Percentiles rank a stretch among this genome's conserved stretches.
phyloP scores from a whole-genome alignment of 768 basidiomycete species.

The Coprinellus aureogranulatus region DNA sequence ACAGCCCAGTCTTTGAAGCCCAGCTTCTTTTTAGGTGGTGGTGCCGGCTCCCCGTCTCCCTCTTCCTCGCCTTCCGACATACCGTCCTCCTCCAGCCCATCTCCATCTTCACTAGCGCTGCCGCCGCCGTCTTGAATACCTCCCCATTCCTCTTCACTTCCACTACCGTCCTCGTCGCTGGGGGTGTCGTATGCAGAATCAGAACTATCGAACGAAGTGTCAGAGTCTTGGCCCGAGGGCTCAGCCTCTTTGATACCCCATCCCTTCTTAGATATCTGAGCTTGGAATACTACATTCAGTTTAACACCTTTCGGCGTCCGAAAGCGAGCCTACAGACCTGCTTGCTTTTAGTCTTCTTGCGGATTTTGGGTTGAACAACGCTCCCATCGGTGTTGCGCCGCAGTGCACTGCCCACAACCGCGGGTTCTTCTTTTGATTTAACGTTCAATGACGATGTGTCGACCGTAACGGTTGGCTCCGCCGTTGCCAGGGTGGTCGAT shows the following conservation, averaged over 20 bases:
- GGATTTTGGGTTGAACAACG: slow-evolving; percentile 47
- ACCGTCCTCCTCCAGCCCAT: slow-evolving; percentile 16
- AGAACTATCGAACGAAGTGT: slow-evolving; percentile 74
- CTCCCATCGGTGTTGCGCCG: slow-evolving; percentile 66
- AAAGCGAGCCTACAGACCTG: slow-evolving; percentile 36
- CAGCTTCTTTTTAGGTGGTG: slow-evolving; percentile 27
- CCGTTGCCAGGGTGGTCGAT: background rate
- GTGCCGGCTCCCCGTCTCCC: slow-evolving; percentile 11
- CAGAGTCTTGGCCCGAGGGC: slow-evolving; percentile 36
- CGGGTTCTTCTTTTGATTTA: background rate
- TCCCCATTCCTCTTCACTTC: slow-evolving; percentile 15
- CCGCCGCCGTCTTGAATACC: slow-evolving; percentile 18
- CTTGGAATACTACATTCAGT: background rate
- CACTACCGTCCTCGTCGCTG: slow-evolving; percentile 17
- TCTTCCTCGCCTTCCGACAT: slow-evolving; percentile 21
- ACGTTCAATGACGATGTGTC: background rate
- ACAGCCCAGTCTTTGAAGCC: slow-evolving; percentile 91
- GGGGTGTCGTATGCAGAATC: slow-evolving; percentile 54
- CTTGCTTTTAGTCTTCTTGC: slow-evolving; percentile 39
- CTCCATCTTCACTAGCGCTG: slow-evolving; percentile 19
- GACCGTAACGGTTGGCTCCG: background rate
- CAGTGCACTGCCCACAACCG: slow-evolving; percentile 60
- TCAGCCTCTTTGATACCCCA: slow-evolving; percentile 43
- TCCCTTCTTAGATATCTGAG: slow-evolving; percentile 28
- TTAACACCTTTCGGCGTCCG: background rate